A percentile compares a stretch with the other conserved stretches of the same genome.
Evolutionary conservation across 345 rosid genomes (phyloP).

Genomic region (Barbarea vulgaris): DNA sequence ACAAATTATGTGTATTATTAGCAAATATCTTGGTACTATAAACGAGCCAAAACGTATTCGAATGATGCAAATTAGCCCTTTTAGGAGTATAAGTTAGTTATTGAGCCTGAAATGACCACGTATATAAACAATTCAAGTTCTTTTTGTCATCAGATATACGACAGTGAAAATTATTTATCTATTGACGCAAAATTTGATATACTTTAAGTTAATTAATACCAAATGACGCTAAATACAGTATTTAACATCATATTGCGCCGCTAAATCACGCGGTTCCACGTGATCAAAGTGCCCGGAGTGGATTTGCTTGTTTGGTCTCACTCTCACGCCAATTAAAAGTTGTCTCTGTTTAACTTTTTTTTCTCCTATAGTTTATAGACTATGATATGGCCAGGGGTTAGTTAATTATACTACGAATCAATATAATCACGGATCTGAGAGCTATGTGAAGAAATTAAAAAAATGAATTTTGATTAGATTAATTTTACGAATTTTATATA

Average conservation of each 20-base stretch:
- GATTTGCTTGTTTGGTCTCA: conserved; percentile 36
- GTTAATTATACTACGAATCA: conserved; percentile 15
- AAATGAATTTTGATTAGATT: neutral
- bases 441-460: neutral
- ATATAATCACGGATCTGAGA: conserved; percentile 25
- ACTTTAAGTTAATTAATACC: neutral
- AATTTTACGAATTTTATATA: neutral
- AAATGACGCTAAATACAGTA: conserved; percentile 1
- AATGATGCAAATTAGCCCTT: neutral
- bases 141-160: neutral
- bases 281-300: conserved; percentile 18
- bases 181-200: neutral
- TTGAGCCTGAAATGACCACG: neutral
- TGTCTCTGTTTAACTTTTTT: neutral
- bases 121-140: too few relatives aligned
- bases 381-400: conserved; percentile 13
- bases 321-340: conserved; percentile 35
- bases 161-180: neutral
- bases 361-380: conserved; percentile 26
- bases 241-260: conserved; percentile 36
- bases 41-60: neutral
- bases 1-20: neutral
- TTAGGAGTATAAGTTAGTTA: too few relatives aligned
- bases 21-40: neutral
- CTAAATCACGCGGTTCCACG: conserved; percentile 34